Evolutionary conservation across 345 rosid species (phyloP), one percentile per base, ranked within the genome.

Genomic region (Cardamine occulta): DNA sequence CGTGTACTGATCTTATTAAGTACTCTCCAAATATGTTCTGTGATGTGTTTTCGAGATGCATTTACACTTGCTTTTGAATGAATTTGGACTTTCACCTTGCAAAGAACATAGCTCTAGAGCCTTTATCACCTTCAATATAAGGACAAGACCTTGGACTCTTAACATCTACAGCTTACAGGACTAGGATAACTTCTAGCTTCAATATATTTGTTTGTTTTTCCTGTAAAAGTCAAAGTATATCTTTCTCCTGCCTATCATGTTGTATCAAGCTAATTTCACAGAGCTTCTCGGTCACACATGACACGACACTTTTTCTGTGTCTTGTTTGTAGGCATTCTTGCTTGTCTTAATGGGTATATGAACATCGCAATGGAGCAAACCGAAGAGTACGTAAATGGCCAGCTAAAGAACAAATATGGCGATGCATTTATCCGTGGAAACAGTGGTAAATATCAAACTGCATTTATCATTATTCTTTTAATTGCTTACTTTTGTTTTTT

Each of bases 331-430:
- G 93, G 93, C 66, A 84, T 88, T 66, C 77, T 87, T 62, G 89
- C 97, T 4, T 87, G 94, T 76, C 82, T 90, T 18, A 93, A 88
- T 78, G 93, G 96, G 42, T 92, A 89, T 68, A 91, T 88, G 96
- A 92, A 89, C 55, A 88, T 92, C 40, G 97, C 96, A 18, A 92
- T 92, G 97, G 97, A 92, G 74, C 96, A 88, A 72, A 92, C 96
- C 0, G 96, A 92, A 51, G 96, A 92, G 73, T 89, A 92, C 3
- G 93, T 90, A 10, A 90, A 92, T 62, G 97, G 97, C 9, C 94
- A 92, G 75, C 79, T 90, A 62, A 90, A 90, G 74, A 88, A 92
- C 34, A 92, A 87, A 72, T 87, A 92, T n/a, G 97, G 94, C 0
- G 97, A 92, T 48, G 96, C 97, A 59, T 89, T 92, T 71, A 88